Evolutionary conservation across 1,139 yeast genomes (phyloP).

Genomic region (Diutina neorugosa): DNA sequence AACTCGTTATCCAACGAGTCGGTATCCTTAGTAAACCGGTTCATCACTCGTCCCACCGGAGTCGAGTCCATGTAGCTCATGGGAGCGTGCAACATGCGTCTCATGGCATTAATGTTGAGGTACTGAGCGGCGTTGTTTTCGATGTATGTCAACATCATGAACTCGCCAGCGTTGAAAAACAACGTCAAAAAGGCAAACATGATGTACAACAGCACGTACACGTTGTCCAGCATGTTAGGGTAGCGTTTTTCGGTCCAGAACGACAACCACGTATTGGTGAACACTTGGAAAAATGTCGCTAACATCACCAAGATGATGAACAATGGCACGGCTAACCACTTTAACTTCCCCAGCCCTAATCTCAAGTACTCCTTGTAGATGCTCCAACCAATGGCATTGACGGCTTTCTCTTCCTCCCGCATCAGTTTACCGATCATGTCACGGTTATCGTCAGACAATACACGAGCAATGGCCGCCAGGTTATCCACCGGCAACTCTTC

Average conservation of each 20-base stretch:
- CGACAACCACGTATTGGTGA: slow-evolving; percentile 3
- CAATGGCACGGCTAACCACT: not conserved
- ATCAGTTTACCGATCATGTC: slow-evolving; percentile 5
- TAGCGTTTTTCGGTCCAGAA: slow-evolving; percentile 3
- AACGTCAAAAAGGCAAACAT: slow-evolving; percentile 9
- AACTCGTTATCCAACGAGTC: slow-evolving; percentile 72
- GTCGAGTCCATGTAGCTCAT: slow-evolving; percentile 49
- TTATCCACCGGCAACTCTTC: not conserved
- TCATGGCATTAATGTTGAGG: slow-evolving; percentile 31
- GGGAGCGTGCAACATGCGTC: slow-evolving; percentile 37
- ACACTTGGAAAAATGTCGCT: slow-evolving; percentile 1
- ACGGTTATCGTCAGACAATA: not conserved
- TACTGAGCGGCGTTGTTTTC: slow-evolving; percentile 13
- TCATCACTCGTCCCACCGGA: slow-evolving; percentile 48
- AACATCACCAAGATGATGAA: not conserved
- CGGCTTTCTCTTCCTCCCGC: slow-evolving; percentile 11
- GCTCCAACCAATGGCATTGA: slow-evolving; percentile 9
- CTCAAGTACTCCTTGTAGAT: slow-evolving; percentile 13
- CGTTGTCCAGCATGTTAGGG: slow-evolving; percentile 5
- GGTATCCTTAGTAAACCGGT: slow-evolving; percentile 74
- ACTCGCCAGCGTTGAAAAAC: slow-evolving; percentile 7
- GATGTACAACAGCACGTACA: slow-evolving; percentile 9
- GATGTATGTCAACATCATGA: slow-evolving; percentile 8
- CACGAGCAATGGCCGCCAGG: not conserved
- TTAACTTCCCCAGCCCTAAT: not conserved